phyloP scores from a whole-genome alignment of 306 rosid species.

The Fragaria iinumae region DNA sequence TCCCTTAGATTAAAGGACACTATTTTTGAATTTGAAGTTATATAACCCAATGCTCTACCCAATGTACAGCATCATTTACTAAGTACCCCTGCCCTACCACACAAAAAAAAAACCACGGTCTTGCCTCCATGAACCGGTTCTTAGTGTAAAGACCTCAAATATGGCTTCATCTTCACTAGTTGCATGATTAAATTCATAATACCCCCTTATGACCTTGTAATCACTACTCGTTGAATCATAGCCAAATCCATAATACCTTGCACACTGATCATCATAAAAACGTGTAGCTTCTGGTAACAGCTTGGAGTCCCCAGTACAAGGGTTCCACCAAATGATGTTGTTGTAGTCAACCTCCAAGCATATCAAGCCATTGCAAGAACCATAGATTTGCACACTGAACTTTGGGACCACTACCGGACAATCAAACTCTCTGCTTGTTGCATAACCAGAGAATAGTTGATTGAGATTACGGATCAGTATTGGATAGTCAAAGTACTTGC shows the following conservation, averaged over 20 bases:
- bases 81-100: not conserved
- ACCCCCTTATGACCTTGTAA: not conserved
- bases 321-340: not conserved
- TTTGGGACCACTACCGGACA: not conserved
- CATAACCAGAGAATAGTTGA: not conserved
- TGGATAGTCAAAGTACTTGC: not conserved
- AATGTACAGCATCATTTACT: not conserved
- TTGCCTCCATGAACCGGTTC: not conserved
- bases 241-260: not conserved
- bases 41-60: not conserved
- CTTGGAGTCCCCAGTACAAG: not conserved
- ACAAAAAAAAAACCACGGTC: not conserved
- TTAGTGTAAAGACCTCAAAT: not conserved
- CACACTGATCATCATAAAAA: not conserved
- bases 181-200: not conserved
- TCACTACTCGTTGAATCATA: not conserved
- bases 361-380: conserved; percentile 4
- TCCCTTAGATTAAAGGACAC: not conserved
- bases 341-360: not conserved
- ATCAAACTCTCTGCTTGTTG: not conserved
- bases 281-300: not conserved
- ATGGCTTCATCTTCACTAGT: not conserved
- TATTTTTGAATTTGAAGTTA: not conserved
- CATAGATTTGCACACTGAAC: not conserved
- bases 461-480: not conserved